A percentile compares a stretch with the other conserved stretches of the same genome.
These are phyloP conservation scores for Pyrenochaeta sp. DNA, from an alignment of 2,329 filamentous ascomycete species.

Conservation along the genomic window DNA sequence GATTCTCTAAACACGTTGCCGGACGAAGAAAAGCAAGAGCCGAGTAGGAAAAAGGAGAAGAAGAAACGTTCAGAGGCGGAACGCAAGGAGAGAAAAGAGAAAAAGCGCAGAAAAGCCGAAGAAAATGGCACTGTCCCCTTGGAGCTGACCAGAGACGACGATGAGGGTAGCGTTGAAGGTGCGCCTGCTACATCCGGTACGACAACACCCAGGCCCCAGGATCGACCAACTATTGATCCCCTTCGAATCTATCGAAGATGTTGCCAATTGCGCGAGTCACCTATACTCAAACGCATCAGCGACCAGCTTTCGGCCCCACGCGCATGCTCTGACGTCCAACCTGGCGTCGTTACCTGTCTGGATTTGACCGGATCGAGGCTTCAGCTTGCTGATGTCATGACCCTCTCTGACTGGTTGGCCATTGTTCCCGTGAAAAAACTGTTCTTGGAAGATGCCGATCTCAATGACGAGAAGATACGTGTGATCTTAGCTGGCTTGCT, in stretches of 20 bases:
- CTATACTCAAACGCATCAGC: slow-evolving; percentile 88
- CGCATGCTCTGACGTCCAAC: slow-evolving; percentile 68
- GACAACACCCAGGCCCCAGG: slow-evolving; percentile 61
- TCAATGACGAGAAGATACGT: slow-evolving; percentile 86
- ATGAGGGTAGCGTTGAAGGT: slow-evolving; percentile 42
- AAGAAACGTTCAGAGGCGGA: slow-evolving; percentile 95
- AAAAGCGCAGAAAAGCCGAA: slow-evolving; percentile 82
- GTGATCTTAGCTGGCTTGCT: slow-evolving; percentile 86
- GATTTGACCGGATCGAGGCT: slow-evolving; percentile 86
- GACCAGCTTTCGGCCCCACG: slow-evolving; percentile 80
- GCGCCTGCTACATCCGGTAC: slow-evolving; percentile 20
- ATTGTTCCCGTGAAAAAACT: slow-evolving; percentile 90
- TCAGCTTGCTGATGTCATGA: slow-evolving; percentile 82
- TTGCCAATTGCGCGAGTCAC: slow-evolving; percentile 91
- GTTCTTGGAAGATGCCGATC: slow-evolving; percentile 82
- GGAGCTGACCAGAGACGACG: slow-evolving; percentile 76
- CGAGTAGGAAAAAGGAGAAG: slow-evolving; percentile 85
- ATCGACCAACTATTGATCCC: slow-evolving; percentile 85
- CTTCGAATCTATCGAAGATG: slow-evolving; percentile 92
- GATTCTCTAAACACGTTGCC: slow-evolving; percentile 50
- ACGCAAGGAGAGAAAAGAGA: slow-evolving; percentile 89
- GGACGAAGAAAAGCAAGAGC: slow-evolving; percentile 45
- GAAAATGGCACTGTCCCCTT: slow-evolving; percentile 87
- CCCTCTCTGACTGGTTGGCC: slow-evolving; percentile 90
- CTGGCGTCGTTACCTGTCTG: slow-evolving; percentile 81